phyloP scores from a whole-genome alignment of 257 asterid species.

The Fraxinus pennsylvanica region DNA sequence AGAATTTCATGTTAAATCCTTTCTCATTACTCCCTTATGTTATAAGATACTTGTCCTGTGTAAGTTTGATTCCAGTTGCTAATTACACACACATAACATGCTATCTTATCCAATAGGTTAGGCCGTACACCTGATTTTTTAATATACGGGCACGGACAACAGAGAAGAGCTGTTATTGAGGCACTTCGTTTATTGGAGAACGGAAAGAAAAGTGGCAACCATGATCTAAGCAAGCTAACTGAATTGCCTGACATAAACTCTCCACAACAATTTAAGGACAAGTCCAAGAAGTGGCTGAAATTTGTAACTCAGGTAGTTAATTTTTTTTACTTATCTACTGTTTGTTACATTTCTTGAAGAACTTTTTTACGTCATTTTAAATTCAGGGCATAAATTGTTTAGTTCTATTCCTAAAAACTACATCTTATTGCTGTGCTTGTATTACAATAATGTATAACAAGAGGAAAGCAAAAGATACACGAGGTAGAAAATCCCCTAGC shows the following conservation, averaged over 20 bases:
- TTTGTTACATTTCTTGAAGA: slow-evolving; percentile 12
- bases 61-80: slow-evolving; percentile 12
- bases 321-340: neutral
- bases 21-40: neutral
- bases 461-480: neutral
- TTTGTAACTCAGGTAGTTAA: slow-evolving; percentile 71
- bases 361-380: neutral
- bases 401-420: slow-evolving; percentile 6
- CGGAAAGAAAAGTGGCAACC: slow-evolving; percentile 48
- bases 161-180: slow-evolving; percentile 88
- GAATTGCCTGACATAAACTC: slow-evolving; percentile 51
- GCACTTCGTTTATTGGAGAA: slow-evolving; percentile 78
- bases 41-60: neutral
- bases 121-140: slow-evolving; percentile 78
- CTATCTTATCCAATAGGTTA: slow-evolving; percentile 57
- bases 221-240: slow-evolving; percentile 40
- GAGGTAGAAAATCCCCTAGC: slow-evolving; percentile 3
- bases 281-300: slow-evolving; percentile 95
- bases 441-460: neutral
- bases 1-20: neutral
- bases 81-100: slow-evolving; percentile 19
- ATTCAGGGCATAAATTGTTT: slow-evolving; percentile 12
- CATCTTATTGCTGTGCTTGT: neutral
- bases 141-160: slow-evolving; percentile 93
- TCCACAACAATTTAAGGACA: slow-evolving; percentile 73